These are phyloP conservation scores for Sideroxylon spinosum DNA, from an alignment of 179 eudicot species.

Conservation along the genomic window DNA sequence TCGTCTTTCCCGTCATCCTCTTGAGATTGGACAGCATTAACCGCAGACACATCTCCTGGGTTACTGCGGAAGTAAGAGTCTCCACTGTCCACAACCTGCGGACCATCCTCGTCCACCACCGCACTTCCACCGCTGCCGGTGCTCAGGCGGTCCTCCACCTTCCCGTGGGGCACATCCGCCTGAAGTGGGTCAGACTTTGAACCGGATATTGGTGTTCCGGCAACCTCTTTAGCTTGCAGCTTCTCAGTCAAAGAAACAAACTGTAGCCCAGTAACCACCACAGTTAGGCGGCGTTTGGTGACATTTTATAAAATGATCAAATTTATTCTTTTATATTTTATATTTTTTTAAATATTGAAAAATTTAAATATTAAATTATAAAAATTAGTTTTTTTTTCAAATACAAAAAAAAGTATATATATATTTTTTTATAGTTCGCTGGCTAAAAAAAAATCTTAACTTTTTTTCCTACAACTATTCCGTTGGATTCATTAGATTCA, in stretches of 20 bases:
- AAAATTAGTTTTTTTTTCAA: too few species aligned
- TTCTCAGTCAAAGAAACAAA: constrained; percentile 44
- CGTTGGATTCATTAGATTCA: too few species aligned
- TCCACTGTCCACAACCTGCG: constrained; percentile 52
- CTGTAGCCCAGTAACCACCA: constrained; percentile 20
- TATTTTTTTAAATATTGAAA: too few species aligned
- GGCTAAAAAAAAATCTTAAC: too few species aligned
- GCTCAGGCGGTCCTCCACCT: constrained; percentile 53
- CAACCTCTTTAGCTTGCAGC: constrained; percentile 36
- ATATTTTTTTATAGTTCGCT: too few species aligned
- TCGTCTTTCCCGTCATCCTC: constrained; percentile 43
- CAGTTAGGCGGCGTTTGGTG: too few species aligned
- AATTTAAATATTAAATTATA: too few species aligned
- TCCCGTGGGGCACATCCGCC: constrained; percentile 24
- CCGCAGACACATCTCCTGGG: constrained; percentile 20
- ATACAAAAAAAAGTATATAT: too few species aligned
- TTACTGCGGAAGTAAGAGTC: constrained; percentile 42
- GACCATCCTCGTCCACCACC: constrained; percentile 46
- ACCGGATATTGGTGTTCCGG: constrained; percentile 14
- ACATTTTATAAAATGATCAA: too few species aligned
- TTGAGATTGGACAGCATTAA: constrained; percentile 25
- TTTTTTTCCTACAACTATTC: too few species aligned
- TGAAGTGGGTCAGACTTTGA: constrained; percentile 22
- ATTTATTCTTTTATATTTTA: too few species aligned
- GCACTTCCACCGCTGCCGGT: constrained; percentile 47